These are phyloP conservation scores for Musa acuminata DNA, from an alignment of 176 grass and related monocot genomes.

Conservation along the genomic window DNA sequence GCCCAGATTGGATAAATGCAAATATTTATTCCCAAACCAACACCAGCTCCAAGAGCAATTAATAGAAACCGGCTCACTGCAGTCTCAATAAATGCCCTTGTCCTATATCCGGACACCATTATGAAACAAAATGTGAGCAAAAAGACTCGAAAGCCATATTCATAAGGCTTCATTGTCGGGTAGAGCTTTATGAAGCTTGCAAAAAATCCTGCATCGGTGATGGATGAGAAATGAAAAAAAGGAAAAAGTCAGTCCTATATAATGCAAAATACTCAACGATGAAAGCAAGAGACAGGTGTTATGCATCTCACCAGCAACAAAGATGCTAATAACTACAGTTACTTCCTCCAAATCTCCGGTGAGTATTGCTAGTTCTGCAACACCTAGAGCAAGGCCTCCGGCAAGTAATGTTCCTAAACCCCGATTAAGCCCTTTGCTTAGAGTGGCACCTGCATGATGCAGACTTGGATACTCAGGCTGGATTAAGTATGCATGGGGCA, in stretches of 20 bases:
- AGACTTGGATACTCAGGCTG: background rate
- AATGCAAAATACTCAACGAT: background rate
- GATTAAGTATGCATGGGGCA: background rate
- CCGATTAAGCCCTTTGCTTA: slow-evolving; percentile 91
- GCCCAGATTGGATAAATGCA: slow-evolving; percentile 92
- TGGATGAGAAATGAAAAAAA: slow-evolving; percentile 3
- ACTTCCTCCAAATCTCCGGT: slow-evolving; percentile 61
- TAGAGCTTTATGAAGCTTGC: slow-evolving; percentile 67
- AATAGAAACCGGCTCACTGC: slow-evolving; percentile 73
- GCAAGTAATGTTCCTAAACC: slow-evolving; percentile 69
- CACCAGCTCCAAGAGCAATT: slow-evolving; percentile 75
- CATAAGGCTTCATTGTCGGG: slow-evolving; percentile 81
- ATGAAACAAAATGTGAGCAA: slow-evolving; percentile 89
- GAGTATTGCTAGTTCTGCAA: slow-evolving; percentile 57
- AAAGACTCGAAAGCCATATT: slow-evolving; percentile 93
- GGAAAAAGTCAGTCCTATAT: background rate
- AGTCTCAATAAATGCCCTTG: slow-evolving; percentile 50
- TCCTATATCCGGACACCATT: slow-evolving; percentile 80
- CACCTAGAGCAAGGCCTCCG: slow-evolving; percentile 73
- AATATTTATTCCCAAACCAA: slow-evolving; percentile 75
- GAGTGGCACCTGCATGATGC: slow-evolving; percentile 65
- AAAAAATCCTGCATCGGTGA: slow-evolving; percentile 41
- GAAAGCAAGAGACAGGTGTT: background rate
- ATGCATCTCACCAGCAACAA: slow-evolving; percentile 53
- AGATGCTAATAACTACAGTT: slow-evolving; percentile 52